Base-by-base conservation (phyloP, 768 basidiomycete genomes). In the Mycena epipterygia region DNA sequence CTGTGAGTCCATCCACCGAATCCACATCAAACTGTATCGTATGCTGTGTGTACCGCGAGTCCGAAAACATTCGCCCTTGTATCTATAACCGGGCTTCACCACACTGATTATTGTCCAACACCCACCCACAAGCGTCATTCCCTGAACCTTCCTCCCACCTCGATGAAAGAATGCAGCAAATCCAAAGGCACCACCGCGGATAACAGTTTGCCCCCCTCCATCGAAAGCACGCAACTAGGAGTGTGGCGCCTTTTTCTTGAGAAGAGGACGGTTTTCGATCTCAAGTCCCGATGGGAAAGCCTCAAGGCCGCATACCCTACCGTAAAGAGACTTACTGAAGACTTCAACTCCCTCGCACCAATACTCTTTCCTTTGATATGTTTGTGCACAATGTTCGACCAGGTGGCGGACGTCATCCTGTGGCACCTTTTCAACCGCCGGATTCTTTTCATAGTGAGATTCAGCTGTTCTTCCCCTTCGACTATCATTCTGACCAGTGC, bases 361-460 rank as follows among this genome's bases (percentile, higher is more conserved):
- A 23, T 53, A 21, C 58, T 42, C 30, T 67, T 67, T 39, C 66
- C 66, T 33, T 33, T 55, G 41, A 9, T 53, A 4, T 67, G 58
- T 41, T 6, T 67, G 5, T 37, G 14, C 30, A 60, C 49, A 7
- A 25, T 60, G n/a, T 60, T 67, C 29, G 5, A 17, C 9, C 39
- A 21, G 9, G 49, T 67, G 49, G 49, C 29, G 4, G n/a, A 29
- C 11, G 32, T 46, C 16, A 19, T 67, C 14, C 7, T 59, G 56
- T 67, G 57, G 66, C 57, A 67, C 32, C 37, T 60, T 16, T 52
- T 67, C 35, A 67, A 44, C 21, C 5, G 42, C 23, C 66, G 66
- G 29, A 42, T 51, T 52, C 32, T 60, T 17, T 60, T 39, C 11
- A 32, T 60, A 32, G 66, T 67, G 29, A 30, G 39, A 13, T 8